phyloP scores from a whole-genome alignment of 2,329 filamentous ascomycete species.

The Curvularia hawaiiensis region DNA sequence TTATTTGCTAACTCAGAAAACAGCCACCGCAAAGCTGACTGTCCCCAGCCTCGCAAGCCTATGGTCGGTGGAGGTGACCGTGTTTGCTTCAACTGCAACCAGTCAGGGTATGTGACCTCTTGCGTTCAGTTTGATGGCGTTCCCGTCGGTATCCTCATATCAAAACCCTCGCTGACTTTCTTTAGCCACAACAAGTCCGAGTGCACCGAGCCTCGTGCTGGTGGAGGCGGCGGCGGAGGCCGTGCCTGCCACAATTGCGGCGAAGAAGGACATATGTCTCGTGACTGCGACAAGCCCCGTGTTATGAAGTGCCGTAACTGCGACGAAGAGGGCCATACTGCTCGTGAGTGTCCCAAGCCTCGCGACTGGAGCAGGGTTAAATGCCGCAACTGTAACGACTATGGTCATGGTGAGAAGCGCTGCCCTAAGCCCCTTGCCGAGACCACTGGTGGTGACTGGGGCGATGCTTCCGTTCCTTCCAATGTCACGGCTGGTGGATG shows the following conservation, averaged over 20 bases:
- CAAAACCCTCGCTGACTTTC: neutral
- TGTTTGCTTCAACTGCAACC: conserved; percentile 31
- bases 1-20: conserved; percentile 1
- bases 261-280: conserved; percentile 33
- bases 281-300: conserved; percentile 34
- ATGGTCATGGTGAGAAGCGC: conserved; percentile 50
- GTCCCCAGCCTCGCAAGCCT: conserved; percentile 27
- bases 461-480: conserved; percentile 20
- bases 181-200: conserved; percentile 33
- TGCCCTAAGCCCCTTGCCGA: conserved; percentile 46
- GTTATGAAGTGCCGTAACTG: conserved; percentile 63
- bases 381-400: conserved; percentile 62
- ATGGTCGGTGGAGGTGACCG: conserved; percentile 19
- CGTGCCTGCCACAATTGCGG: conserved; percentile 38
- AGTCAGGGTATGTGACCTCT: conserved; percentile 21
- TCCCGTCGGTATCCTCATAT: too few species aligned
- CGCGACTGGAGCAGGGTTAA: conserved; percentile 62
- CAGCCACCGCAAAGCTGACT: conserved; percentile 34
- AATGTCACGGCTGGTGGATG: conserved; percentile 25
- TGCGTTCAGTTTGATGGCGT: neutral
- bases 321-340: conserved; percentile 63
- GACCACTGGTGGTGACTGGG: conserved; percentile 30
- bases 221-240: conserved; percentile 27
- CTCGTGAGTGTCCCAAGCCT: conserved; percentile 38
- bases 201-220: conserved; percentile 28